phyloP scores from a whole-genome alignment of 164 flowering plant genomes.

The Magnolia changhungtana region DNA sequence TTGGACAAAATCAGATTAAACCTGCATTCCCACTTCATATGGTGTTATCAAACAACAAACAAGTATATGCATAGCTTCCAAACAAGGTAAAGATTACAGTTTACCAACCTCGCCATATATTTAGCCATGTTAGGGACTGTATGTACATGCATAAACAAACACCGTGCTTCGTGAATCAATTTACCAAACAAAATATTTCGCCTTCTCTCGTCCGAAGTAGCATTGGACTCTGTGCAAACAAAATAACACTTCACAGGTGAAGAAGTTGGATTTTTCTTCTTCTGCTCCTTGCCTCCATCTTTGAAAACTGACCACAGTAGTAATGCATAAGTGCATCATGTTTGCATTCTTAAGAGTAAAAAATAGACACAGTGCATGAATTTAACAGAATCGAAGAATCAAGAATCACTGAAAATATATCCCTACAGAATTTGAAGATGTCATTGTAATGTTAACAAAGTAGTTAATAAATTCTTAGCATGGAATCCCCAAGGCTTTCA shows the following conservation, averaged over 20 bases:
- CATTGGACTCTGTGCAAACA: slow-evolving; percentile 47
- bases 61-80: not conserved
- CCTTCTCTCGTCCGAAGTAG: slow-evolving; percentile 14
- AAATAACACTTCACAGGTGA: slow-evolving; percentile 70
- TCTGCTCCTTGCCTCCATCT: slow-evolving; percentile 79
- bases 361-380: not conserved
- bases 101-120: slow-evolving; percentile 74
- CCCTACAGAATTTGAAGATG: not conserved
- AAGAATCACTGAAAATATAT: not conserved
- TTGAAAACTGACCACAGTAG: slow-evolving; percentile 58
- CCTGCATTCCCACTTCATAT: slow-evolving; percentile 38
- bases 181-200: slow-evolving; percentile 32
- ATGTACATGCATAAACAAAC: slow-evolving; percentile 74
- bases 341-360: not conserved
- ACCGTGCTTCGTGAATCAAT: slow-evolving; percentile 52
- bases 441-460: not conserved
- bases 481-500: too few relatives aligned
- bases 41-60: not conserved
- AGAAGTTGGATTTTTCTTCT: slow-evolving; percentile 46
- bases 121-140: slow-evolving; percentile 43
- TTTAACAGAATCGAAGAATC: not conserved
- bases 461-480: not conserved
- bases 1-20: slow-evolving; percentile 78
- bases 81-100: not conserved
- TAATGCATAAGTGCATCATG: not conserved